Percentiles rank a stretch among this genome's conserved stretches.
These are phyloP conservation scores for Coemansia sp. DNA, from an alignment of 371 early-diverging fungal species.

Conservation along the genomic window DNA sequence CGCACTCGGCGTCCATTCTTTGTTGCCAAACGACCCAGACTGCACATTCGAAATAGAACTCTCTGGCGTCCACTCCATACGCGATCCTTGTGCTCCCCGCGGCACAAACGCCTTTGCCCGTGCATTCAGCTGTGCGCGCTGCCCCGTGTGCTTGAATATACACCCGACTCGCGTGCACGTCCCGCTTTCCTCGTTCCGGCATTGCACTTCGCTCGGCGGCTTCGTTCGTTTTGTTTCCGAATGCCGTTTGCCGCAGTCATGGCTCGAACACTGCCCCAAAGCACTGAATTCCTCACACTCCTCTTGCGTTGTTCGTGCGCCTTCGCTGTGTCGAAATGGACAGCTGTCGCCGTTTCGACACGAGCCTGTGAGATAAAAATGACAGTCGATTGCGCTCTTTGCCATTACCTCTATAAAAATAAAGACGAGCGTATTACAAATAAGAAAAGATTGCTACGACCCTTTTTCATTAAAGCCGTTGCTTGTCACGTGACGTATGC, in stretches of 20 bases:
- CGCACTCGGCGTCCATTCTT: neutral
- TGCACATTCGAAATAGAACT: neutral
- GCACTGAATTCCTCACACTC: conserved; percentile 21
- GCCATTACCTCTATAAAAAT: neutral
- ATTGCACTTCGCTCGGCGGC: conserved; percentile 32
- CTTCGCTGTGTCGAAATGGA: conserved; percentile 36
- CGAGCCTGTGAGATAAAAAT: conserved; percentile 32
- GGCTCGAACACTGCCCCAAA: conserved; percentile 20
- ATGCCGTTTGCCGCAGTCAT: conserved; percentile 41
- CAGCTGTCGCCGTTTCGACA: conserved; percentile 43
- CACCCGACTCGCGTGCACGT: conserved; percentile 36
- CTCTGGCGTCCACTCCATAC: conserved; percentile 21
- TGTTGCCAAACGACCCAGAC: neutral
- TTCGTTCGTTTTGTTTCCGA: conserved; percentile 12
- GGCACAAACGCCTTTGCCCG: conserved; percentile 43
- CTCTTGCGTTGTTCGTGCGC: conserved; percentile 18
- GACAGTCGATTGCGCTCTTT: conserved; percentile 25
- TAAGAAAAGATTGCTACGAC: too few relatives aligned
- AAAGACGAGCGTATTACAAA: neutral
- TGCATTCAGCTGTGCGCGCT: conserved; percentile 10
- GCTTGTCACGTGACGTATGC: neutral
- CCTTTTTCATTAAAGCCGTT: too few relatives aligned
- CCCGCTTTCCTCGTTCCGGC: conserved; percentile 39
- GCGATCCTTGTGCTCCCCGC: neutral
- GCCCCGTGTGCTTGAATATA: conserved; percentile 24